Evolutionary conservation across 169 alveolate species (phyloP).

Genomic region (Plasmodium knowlesi): DNA sequence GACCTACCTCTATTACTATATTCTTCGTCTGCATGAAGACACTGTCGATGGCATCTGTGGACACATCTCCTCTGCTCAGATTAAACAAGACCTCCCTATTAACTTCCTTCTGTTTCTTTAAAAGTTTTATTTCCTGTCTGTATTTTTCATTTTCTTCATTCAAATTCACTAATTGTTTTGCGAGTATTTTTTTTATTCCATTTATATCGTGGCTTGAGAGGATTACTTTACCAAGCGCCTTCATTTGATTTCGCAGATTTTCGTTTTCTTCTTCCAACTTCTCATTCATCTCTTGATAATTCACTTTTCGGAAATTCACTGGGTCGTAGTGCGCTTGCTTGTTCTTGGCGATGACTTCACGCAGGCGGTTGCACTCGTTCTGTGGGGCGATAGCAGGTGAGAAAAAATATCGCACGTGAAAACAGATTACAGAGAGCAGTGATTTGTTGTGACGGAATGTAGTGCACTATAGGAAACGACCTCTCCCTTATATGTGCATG

Average conservation of each 20-base stretch:
- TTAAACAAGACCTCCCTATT: constrained; percentile 29
- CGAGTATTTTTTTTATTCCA: constrained; percentile 35
- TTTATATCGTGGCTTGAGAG: constrained; percentile 32
- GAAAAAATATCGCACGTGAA: no score
- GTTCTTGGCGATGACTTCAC: constrained; percentile 23
- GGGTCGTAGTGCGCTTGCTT: background rate
- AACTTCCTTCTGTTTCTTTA: constrained; percentile 7
- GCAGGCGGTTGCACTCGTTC: constrained; percentile 55
- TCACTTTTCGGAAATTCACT: background rate
- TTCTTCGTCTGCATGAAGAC: constrained; percentile 62
- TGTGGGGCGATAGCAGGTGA: background rate
- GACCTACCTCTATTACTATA: constrained; percentile 29
- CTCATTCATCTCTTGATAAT: constrained; percentile 23
- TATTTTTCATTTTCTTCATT: constrained; percentile 64
- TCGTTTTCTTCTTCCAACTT: constrained; percentile 54
- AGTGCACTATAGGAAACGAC: no score
- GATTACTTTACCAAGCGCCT: constrained; percentile 30
- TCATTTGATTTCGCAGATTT: constrained; percentile 31
- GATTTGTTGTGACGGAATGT: no score
- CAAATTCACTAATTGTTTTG: constrained; percentile 25
- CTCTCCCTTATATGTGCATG: no score
- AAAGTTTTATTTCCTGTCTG: constrained; percentile 23
- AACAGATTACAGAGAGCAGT: no score
- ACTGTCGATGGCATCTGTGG: constrained; percentile 60
- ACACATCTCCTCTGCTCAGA: constrained; percentile 26